Evolutionary conservation across 2,329 filamentous ascomycete species (phyloP).

Genomic region (Colletotrichum magnum): DNA sequence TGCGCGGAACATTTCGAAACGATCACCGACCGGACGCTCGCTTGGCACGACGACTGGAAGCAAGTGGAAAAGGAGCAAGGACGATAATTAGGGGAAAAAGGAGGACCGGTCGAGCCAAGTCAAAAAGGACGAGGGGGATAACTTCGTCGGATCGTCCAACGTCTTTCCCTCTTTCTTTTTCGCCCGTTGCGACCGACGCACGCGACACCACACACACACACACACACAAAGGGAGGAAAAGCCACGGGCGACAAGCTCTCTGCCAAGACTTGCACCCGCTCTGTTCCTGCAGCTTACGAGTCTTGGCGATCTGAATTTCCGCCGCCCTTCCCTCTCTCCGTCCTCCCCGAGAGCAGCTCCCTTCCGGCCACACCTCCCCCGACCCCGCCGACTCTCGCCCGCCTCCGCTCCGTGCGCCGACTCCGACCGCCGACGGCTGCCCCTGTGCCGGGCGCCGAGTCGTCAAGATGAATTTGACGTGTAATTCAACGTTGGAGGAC

Average conservation of each 20-base stretch:
- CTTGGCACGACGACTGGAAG: constrained; percentile 4
- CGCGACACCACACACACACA: constrained; percentile 2
- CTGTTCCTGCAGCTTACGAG: constrained; percentile 35
- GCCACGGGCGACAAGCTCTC: constrained; percentile 33
- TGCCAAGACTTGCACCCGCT: constrained; percentile 37
- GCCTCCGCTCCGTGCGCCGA: not conserved
- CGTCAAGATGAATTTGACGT: constrained; percentile 53
- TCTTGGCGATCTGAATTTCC: constrained; percentile 34
- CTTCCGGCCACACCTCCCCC: not conserved
- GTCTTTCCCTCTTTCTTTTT: not conserved
- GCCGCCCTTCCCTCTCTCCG: not conserved
- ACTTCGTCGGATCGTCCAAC: constrained; percentile 1
- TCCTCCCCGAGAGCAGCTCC: constrained; percentile 3
- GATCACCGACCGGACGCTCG: not conserved
- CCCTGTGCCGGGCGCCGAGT: constrained; percentile 2
- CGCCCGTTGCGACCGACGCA: not conserved
- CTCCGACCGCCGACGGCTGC: not conserved
- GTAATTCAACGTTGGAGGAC: constrained; percentile 60
- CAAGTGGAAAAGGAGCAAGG: not conserved
- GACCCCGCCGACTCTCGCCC: not conserved
- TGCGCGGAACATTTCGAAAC: constrained; percentile 1
- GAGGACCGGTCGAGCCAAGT: constrained; percentile 1
- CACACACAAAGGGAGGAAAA: not conserved
- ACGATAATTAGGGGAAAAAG: not conserved
- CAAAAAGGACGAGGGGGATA: not conserved